Base-by-base conservation (phyloP, 78 protist genomes). In the Neovahlkampfia damariscottae region DNA sequence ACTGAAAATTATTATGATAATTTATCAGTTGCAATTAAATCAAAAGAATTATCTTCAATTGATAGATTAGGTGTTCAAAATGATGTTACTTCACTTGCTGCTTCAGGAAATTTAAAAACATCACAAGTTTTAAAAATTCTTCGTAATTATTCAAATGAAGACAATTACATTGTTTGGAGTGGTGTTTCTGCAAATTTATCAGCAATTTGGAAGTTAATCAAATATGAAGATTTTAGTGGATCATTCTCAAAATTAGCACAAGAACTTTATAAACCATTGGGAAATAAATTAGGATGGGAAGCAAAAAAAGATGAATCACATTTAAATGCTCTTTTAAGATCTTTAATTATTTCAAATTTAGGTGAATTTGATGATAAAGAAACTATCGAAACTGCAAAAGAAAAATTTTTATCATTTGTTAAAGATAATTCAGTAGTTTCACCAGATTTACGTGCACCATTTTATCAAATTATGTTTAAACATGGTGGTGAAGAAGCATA, bases 121-220 rank as follows among this genome's bases (percentile, higher is more conserved):
- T 73, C 68, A 8, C 38, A 2, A 32, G 84, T 28, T 34, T 28
- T 89, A 80, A 80, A 79, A 27, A 34, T 89, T 10, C 34, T 69
- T 19, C 19, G 62, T 19, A 19, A 19, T 10, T 10, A 10, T 69
- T 10, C 10, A 34, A 19, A 10, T 19, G 10, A 69, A 69, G 10
- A 10, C 72, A 69, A 69, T 34, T 69, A 10, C 34, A 69, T n/a
- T n/a, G 72, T 50, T n/a, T 50, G 19, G 19, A 50, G 19, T 50
- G 19, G 62, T 19, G 62, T 50, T 19, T n/a, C 34, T 19, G 62
- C 62, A 50, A 50, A 50, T 50, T 50, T 19, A n/a, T 50, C 62
- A 50, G 34, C 19, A 50, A n/a, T 50, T 19, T 50, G 19, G 19
- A 50, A 50, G 19, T 50, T 50, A 19, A 50, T 50, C 62, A 50